Evolutionary conservation across 768 basidiomycete species (phyloP).

Genomic region (Boletus bicolor): DNA sequence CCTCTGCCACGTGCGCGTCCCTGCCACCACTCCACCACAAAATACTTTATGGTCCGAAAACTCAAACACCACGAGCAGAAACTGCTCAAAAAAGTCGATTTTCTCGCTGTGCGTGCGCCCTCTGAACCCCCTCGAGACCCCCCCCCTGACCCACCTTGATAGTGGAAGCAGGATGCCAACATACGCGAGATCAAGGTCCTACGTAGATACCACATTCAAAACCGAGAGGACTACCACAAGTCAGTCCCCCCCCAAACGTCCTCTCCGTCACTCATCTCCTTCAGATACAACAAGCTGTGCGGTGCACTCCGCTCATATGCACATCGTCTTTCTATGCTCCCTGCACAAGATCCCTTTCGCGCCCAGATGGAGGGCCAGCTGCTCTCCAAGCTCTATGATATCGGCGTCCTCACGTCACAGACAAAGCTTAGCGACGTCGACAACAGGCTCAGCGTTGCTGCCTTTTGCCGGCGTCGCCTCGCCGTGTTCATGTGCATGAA

Average conservation of each 20-base stretch:
- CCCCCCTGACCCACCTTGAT: constrained; percentile 5
- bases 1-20: constrained; percentile 30
- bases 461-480: constrained; percentile 87
- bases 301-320: constrained; percentile 83
- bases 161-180: constrained; percentile 98
- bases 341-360: constrained; percentile 86
- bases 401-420: constrained; percentile 83
- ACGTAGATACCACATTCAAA: constrained; percentile 92
- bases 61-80: constrained; percentile 96
- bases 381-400: constrained; percentile 94
- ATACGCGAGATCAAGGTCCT: constrained; percentile 90
- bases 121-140: neutral
- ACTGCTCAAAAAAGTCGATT: constrained; percentile 94
- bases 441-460: constrained; percentile 90
- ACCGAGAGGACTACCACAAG: constrained; percentile 94
- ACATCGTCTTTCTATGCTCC: constrained; percentile 83
- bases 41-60: constrained; percentile 71
- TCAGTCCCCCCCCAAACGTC: constrained; percentile 24
- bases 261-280: constrained; percentile 2
- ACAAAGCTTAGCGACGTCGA: constrained; percentile 94
- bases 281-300: constrained; percentile 90
- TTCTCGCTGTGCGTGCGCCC: constrained; percentile 68
- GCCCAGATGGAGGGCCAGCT: constrained; percentile 80
- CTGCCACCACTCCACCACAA: neutral
- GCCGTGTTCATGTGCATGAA: constrained; percentile 90